phyloP scores from a whole-genome alignment of 345 rosid species.

The Angophora floribunda region DNA sequence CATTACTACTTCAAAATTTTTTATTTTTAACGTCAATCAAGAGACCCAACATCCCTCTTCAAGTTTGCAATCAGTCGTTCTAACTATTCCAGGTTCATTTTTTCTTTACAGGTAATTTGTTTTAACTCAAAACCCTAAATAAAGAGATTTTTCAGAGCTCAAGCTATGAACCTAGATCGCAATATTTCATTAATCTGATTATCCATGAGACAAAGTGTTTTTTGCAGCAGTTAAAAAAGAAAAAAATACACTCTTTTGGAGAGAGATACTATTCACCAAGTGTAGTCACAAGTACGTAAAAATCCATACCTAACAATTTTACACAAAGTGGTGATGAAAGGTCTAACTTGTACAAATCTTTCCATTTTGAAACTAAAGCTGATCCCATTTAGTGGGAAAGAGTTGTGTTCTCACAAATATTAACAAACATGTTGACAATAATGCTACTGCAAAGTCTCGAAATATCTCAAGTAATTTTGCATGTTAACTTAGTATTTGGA shows the following conservation, averaged over 20 bases:
- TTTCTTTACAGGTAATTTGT: neutral
- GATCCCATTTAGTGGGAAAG: neutral
- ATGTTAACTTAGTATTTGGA: neutral
- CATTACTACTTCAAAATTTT: neutral
- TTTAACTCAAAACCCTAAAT: neutral
- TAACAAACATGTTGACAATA: neutral
- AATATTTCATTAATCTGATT: neutral
- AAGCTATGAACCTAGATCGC: neutral
- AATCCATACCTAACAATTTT: neutral
- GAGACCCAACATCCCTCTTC: neutral
- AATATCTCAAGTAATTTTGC: neutral
- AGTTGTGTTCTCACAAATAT: neutral
- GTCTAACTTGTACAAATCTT: neutral
- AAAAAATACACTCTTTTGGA: neutral
- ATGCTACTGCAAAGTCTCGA: neutral
- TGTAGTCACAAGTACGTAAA: neutral
- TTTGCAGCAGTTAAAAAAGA: neutral
- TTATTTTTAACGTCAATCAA: neutral
- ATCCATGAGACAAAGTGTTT: neutral
- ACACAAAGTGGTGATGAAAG: neutral
- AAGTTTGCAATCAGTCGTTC: neutral
- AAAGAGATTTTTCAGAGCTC: neutral
- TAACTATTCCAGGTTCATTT: neutral
- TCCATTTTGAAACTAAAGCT: neutral
- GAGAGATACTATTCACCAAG: neutral